A percentile compares a stretch with the other conserved stretches of the same genome.
These are phyloP conservation scores for Pythium coloratum DNA, from an alignment of 352 stramenopile species.

Conservation along the genomic window DNA sequence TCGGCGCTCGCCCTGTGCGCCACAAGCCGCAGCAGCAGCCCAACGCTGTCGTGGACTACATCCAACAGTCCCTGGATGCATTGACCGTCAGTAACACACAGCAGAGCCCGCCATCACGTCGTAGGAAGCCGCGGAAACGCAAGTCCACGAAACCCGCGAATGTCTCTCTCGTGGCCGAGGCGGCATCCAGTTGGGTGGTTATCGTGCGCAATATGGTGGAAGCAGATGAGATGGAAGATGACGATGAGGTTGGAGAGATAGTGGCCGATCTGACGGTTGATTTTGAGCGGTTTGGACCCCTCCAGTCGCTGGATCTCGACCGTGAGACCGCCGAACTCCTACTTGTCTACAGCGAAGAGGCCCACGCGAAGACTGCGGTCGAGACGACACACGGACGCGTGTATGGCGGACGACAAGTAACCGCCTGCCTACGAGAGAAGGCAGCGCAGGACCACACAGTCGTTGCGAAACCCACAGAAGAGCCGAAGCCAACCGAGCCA, in stretches of 20 bases:
- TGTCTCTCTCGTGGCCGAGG: neutral
- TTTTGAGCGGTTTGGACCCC: conserved; percentile 23
- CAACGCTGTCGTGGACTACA: conserved; percentile 21
- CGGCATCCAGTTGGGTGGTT: neutral
- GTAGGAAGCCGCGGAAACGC: neutral
- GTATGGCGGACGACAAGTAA: conserved; percentile 40
- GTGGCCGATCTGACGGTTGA: conserved; percentile 31
- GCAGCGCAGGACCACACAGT: no score
- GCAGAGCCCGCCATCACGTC: neutral
- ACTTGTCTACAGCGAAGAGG: conserved; percentile 22
- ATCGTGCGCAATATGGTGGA: conserved; percentile 22
- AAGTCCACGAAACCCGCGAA: neutral
- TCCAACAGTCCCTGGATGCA: conserved; percentile 13
- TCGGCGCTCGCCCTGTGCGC: conserved; percentile 9
- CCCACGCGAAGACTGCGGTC: conserved; percentile 21
- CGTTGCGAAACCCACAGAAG: neutral
- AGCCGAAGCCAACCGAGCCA: neutral
- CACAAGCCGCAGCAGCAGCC: conserved; percentile 21
- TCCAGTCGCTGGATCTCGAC: conserved; percentile 4
- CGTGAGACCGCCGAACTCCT: conserved; percentile 16
- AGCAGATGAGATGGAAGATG: conserved; percentile 37
- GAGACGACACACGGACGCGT: conserved; percentile 25
- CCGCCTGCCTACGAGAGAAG: neutral
- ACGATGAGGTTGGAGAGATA: conserved; percentile 43
- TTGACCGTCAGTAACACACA: neutral